phyloP scores from a whole-genome alignment of 2,329 filamentous ascomycete genomes.

The Lachnellula suecica region DNA sequence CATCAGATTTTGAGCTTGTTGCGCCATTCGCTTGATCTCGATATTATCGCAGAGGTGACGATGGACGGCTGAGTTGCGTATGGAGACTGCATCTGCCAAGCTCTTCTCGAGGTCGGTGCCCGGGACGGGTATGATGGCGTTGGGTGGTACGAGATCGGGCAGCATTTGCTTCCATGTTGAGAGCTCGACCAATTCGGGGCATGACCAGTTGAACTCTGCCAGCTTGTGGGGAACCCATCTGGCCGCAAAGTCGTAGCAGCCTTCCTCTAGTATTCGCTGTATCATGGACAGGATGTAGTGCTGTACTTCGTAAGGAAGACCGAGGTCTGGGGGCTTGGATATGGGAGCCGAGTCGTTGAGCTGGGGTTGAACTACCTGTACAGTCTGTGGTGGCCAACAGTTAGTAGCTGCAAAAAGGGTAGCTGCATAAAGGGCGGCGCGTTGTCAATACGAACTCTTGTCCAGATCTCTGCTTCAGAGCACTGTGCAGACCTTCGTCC shows the following conservation, averaged over 20 bases:
- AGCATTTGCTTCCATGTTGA: conserved; percentile 28
- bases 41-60: conserved; percentile 29
- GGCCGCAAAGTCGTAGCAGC: conserved; percentile 30
- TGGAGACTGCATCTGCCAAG: conserved; percentile 28
- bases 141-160: conserved; percentile 19
- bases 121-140: conserved; percentile 18
- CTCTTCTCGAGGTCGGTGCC: conserved; percentile 20
- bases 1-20: conserved; percentile 30
- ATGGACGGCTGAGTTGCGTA: conserved; percentile 31
- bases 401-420: no score
- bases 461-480: conserved; percentile 21
- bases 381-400: not conserved
- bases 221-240: conserved; percentile 29
- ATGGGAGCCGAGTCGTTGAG: conserved; percentile 1
- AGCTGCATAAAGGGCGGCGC: not conserved
- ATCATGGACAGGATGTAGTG: conserved; percentile 33
- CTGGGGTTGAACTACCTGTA: not conserved
- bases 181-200: conserved; percentile 31
- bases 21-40: conserved; percentile 27
- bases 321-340: conserved; percentile 19
- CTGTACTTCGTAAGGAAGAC: conserved; percentile 35
- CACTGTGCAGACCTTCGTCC: conserved; percentile 1
- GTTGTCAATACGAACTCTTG: conserved; percentile 14
- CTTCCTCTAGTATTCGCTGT: conserved; percentile 31
- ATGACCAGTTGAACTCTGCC: conserved; percentile 25